Evolutionary conservation across 129 eudicot species (phyloP).

Genomic region (Silybum marianum): DNA sequence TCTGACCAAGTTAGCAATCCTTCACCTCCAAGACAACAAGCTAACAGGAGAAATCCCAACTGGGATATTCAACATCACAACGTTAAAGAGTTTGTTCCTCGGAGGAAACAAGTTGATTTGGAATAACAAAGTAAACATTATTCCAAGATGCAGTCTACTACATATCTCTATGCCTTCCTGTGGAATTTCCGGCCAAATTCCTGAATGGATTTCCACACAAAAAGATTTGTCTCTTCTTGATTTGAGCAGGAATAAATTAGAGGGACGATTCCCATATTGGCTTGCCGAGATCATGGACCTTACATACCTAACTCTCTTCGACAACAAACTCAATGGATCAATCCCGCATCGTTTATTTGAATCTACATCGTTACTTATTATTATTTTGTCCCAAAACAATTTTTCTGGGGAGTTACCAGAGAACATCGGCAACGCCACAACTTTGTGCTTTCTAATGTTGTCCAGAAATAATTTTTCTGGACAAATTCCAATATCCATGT

Average conservation of each 20-base stretch:
- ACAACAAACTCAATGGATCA: constrained; percentile 35
- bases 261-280: constrained; percentile 20
- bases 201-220: constrained; percentile 42
- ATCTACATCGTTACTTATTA: constrained; percentile 17
- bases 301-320: constrained; percentile 33
- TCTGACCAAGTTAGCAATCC: constrained; percentile 26
- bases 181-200: constrained; percentile 31
- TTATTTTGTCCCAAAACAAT: constrained; percentile 37
- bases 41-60: constrained; percentile 42
- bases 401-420: constrained; percentile 42
- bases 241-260: constrained; percentile 37
- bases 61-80: constrained; percentile 31
- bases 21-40: constrained; percentile 32
- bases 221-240: constrained; percentile 31
- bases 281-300: constrained; percentile 34
- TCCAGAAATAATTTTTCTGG: constrained; percentile 42
- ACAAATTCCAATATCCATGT: constrained; percentile 39
- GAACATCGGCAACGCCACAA: constrained; percentile 39
- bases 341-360: constrained; percentile 39
- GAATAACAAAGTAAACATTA: constrained; percentile 36
- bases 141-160: constrained; percentile 36
- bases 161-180: constrained; percentile 34
- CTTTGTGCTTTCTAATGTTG: constrained; percentile 34
- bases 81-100: constrained; percentile 20
- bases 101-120: constrained; percentile 35